Base-by-base conservation (phyloP, 176 grass and related monocot genomes). In the Zoysia japonica region DNA sequence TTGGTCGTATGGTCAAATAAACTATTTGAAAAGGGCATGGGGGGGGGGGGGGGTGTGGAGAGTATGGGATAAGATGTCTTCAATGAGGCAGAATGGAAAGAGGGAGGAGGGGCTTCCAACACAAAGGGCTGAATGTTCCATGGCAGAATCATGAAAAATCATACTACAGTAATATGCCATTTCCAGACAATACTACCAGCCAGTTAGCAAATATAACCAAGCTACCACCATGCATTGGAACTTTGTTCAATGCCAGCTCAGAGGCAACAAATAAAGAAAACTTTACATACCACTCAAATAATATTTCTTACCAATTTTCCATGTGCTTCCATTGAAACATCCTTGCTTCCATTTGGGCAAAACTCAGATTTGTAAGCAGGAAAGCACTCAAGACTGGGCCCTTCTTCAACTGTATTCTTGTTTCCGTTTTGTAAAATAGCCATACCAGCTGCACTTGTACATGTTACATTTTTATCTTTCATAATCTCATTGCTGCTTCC, bases 221-320 rank as follows among this genome's bases (percentile, higher is more conserved):
- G 80, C n/a, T 61, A 66, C 14, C 19, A 52, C 50, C 44, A 49
- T 46, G 20, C 73, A 59, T 36, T 51, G 38, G 45, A 73, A 77
- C 61, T 77, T 78, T 46, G 69, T 13, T 75, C 82, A 57, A 52
- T 13, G 28, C 37, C 43, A 83, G 46, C 63, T 83, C 37, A 50
- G 19, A 48, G 28, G 20, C 46, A 81, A 80, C 3, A 70, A 72
- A 87, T 50, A 80, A 82, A 48, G 6, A 52, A 84, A 40, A 19
- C 53, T 80, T 46, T 15, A 80, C n/a, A 64, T 45, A 85, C 63
- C 66, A 70, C 35, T 84, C 51, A 46, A 66, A 83, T 63, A 67
- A 14, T 69, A 50, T 60, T 65, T 51, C 78, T 86, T 95, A 99
- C 96, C 80, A 65, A 67, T 68, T 84, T 87, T 79, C 59, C 67